A percentile compares a stretch with the other conserved stretches of the same genome.
Conservation (phyloP, 495 filamentous ascomycete species). For the Penicillium dipodomyicola region DNA sequence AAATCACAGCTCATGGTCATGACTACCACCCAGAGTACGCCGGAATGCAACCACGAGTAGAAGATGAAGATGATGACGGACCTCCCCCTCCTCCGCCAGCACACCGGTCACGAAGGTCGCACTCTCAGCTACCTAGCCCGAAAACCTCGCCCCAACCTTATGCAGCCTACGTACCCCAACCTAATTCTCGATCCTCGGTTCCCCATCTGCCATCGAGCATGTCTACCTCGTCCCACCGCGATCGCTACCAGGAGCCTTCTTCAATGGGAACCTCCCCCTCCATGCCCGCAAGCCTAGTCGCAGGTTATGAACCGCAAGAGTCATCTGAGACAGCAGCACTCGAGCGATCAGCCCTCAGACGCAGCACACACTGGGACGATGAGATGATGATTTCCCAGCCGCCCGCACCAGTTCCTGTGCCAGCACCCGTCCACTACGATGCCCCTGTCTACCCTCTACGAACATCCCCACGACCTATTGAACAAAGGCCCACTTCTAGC, state of each 20-base stretch:
- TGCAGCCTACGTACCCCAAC: constrained; percentile 36
- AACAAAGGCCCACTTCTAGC: constrained; percentile 25
- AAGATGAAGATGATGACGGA: constrained; percentile 61
- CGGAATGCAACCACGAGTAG: constrained; percentile 66
- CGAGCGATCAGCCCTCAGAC: constrained; percentile 27
- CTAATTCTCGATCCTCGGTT: constrained; percentile 24
- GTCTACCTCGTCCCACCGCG: constrained; percentile 7
- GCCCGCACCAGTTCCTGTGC: constrained; percentile 21
- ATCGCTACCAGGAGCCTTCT: constrained; percentile 4
- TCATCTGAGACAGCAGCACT: constrained; percentile 45
- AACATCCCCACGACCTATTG: constrained; percentile 33
- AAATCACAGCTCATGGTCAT: constrained; percentile 27
- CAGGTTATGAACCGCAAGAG: constrained; percentile 65
- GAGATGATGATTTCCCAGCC: constrained; percentile 28
- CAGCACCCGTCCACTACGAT: constrained; percentile 24
- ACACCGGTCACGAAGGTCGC: constrained; percentile 41
- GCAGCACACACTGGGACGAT: constrained; percentile 36
- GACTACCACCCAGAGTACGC: constrained; percentile 42
- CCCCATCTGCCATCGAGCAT: constrained; percentile 46
- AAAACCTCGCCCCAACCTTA: constrained; percentile 32
- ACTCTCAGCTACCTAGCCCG: constrained; percentile 26
- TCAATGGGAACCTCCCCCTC: constrained; percentile 39
- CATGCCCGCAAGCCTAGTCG: constrained; percentile 66
- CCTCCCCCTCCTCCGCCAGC: constrained; percentile 50
- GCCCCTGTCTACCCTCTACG: constrained; percentile 38